A percentile compares a stretch with the other conserved stretches of the same genome.
Conservation (phyloP, 805 yeast genomes). For the Candida sithepensis region DNA sequence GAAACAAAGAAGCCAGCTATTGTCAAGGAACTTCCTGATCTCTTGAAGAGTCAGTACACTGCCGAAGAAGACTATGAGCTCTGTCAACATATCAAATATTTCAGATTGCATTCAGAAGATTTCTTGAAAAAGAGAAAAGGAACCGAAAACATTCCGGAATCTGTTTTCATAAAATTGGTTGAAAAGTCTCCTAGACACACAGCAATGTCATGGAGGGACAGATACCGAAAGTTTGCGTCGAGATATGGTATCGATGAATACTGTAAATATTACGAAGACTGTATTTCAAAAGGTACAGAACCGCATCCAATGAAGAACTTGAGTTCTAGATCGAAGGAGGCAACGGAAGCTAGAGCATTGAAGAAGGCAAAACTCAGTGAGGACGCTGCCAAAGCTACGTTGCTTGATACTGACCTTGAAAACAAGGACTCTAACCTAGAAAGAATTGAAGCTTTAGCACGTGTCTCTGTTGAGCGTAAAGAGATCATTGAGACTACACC, state of each 20-base stretch:
- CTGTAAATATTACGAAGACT: conserved; percentile 47
- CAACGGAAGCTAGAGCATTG: conserved; percentile 18
- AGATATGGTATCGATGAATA: conserved; percentile 60
- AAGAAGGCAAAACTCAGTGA: conserved; percentile 13
- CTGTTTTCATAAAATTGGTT: conserved; percentile 38
- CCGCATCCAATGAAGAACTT: conserved; percentile 60
- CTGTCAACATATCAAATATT: conserved; percentile 35
- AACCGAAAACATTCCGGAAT: conserved; percentile 30
- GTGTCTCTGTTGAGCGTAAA: conserved; percentile 26
- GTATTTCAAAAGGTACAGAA: conserved; percentile 31
- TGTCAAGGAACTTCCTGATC: conserved; percentile 41
- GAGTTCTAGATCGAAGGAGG: conserved; percentile 41
- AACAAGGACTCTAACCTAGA: conserved; percentile 11
- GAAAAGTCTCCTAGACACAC: conserved; percentile 50
- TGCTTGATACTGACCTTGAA: conserved; percentile 4
- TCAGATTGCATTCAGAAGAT: conserved; percentile 17
- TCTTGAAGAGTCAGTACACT: conserved; percentile 59
- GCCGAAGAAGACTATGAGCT: conserved; percentile 66
- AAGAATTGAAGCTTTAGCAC: conserved; percentile 25
- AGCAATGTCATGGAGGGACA: conserved; percentile 75
- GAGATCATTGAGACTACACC: conserved; percentile 14
- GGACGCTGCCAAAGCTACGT: not conserved
- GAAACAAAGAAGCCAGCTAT: conserved; percentile 38
- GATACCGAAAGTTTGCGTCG: conserved; percentile 67
- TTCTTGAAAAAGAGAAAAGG: conserved; percentile 21